phyloP scores from a whole-genome alignment of 768 basidiomycete species.

The Phylloporus sp. region DNA sequence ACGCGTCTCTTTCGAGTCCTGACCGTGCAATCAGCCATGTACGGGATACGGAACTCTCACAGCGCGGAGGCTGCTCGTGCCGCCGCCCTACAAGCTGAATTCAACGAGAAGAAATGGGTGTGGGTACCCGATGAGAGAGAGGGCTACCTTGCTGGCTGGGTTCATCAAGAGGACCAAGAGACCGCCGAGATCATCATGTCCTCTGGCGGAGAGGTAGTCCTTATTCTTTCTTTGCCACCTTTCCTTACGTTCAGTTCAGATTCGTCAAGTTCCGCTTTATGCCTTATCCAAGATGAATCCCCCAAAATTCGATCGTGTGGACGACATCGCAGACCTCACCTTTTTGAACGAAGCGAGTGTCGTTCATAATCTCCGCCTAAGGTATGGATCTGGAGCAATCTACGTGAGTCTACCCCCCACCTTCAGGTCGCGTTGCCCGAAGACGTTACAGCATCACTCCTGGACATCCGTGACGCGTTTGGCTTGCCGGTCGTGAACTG shows the following conservation, averaged over 20 bases:
- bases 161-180: conserved; percentile 81
- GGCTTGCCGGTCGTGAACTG: conserved; percentile 2
- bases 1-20: conserved; percentile 12
- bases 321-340: conserved; percentile 96
- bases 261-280: conserved; percentile 68
- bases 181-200: conserved; percentile 81
- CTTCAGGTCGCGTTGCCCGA: neutral
- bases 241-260: conserved; percentile 33
- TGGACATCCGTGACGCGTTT: conserved; percentile 3
- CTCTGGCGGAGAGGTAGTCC: conserved; percentile 68
- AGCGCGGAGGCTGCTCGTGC: conserved; percentile 72
- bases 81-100: conserved; percentile 90
- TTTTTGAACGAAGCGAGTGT: conserved; percentile 98
- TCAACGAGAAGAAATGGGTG: conserved; percentile 98
- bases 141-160: conserved; percentile 94
- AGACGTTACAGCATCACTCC: conserved; percentile 2
- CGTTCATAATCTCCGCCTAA: conserved; percentile 90
- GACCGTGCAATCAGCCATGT: conserved; percentile 35
- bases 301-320: conserved; percentile 95
- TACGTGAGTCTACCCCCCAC: conserved; percentile 55
- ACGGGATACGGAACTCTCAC: conserved; percentile 44
- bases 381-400: conserved; percentile 89
- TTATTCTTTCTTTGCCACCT: neutral
- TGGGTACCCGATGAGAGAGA: conserved; percentile 93
- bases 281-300: conserved; percentile 95